Evolutionary conservation across 441 rosid genomes (phyloP).

Genomic region (Breynia disticha): DNA sequence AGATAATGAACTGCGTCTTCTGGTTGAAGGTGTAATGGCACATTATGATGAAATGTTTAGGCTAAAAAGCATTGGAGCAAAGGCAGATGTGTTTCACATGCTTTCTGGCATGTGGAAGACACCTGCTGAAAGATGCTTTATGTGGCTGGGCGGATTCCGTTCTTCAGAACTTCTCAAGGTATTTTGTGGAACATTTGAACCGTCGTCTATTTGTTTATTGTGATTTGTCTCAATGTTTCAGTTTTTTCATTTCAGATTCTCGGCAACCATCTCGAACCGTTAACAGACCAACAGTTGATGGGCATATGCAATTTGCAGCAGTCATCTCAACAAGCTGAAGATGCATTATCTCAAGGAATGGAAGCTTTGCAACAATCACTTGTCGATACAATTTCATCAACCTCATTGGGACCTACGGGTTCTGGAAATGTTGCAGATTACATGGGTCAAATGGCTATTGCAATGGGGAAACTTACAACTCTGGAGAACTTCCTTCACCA

Average conservation of each 20-base stretch:
- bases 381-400: slow-evolving; percentile 60
- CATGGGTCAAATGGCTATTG: slow-evolving; percentile 92
- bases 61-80: slow-evolving; percentile 58
- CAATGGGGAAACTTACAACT: slow-evolving; percentile 76
- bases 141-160: slow-evolving; percentile 97
- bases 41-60: slow-evolving; percentile 69
- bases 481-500: slow-evolving; percentile 86
- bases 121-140: slow-evolving; percentile 86
- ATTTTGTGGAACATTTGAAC: neutral
- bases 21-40: slow-evolving; percentile 73
- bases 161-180: slow-evolving; percentile 94
- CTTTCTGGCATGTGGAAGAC: slow-evolving; percentile 97
- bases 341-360: slow-evolving; percentile 94
- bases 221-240: neutral
- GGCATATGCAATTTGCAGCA: slow-evolving; percentile 90
- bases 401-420: slow-evolving; percentile 50
- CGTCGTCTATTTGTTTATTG: neutral
- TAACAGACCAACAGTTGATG: slow-evolving; percentile 83
- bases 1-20: slow-evolving; percentile 50
- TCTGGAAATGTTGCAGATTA: slow-evolving; percentile 70
- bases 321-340: slow-evolving; percentile 92
- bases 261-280: slow-evolving; percentile 78
- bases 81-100: slow-evolving; percentile 88
- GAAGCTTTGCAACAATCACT: slow-evolving; percentile 92
- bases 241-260: slow-evolving; percentile 39